These are phyloP conservation scores for Solanum virginianum DNA, from an alignment of 257 asterid species.

Conservation along the genomic window DNA sequence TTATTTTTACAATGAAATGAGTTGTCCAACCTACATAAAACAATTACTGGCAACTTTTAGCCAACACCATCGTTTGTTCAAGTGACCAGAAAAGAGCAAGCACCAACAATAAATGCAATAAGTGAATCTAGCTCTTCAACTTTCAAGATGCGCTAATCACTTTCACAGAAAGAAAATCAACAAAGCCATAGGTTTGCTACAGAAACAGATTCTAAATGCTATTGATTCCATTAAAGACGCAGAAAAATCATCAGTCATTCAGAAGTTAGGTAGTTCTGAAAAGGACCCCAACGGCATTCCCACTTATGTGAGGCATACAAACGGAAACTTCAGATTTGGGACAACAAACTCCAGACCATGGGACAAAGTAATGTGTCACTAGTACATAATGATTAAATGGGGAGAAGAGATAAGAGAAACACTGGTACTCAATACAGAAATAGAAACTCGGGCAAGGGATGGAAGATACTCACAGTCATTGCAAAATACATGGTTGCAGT, in stretches of 20 bases:
- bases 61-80: neutral
- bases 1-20: slow-evolving; percentile 40
- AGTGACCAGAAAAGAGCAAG: neutral
- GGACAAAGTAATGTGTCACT: neutral
- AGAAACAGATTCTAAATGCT: neutral
- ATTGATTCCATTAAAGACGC: neutral
- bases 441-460: neutral
- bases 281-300: neutral
- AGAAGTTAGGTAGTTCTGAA: neutral
- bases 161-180: neutral
- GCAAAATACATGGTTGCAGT: slow-evolving; percentile 64
- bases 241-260: neutral
- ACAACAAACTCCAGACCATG: neutral
- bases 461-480: slow-evolving; percentile 32
- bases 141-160: neutral
- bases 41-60: neutral
- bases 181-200: neutral
- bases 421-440: neutral
- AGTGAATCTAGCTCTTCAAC: neutral
- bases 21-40: slow-evolving; percentile 42
- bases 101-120: neutral
- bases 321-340: neutral
- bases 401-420: neutral
- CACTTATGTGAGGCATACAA: neutral
- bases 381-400: neutral